These are phyloP conservation scores for Didymella pomorum DNA, from an alignment of 2,329 filamentous ascomycete species.

Conservation along the genomic window DNA sequence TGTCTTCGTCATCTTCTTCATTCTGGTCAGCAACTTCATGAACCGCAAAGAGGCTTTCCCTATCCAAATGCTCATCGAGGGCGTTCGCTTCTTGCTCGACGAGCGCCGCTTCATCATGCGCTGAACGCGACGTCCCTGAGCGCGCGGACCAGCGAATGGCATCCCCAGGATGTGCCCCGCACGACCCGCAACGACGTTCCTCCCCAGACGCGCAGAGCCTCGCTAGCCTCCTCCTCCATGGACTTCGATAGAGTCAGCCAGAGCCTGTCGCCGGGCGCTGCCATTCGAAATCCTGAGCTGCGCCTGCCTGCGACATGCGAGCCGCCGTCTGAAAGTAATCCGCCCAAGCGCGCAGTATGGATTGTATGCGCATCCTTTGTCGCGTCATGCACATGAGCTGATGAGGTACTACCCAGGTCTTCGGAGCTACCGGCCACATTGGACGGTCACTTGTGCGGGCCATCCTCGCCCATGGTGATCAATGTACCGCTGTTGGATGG, in stretches of 20 bases:
- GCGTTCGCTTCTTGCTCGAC: conserved; percentile 37
- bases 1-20: conserved; percentile 46
- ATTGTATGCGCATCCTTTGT: conserved; percentile 66
- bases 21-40: conserved; percentile 49
- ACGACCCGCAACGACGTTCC: not conserved
- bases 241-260: conserved; percentile 48
- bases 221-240: conserved; percentile 33
- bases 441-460: conserved; percentile 87
- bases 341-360: conserved; percentile 82
- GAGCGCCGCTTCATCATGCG: conserved; percentile 38
- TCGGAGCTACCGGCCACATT: conserved; percentile 97
- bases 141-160: not conserved
- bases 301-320: conserved; percentile 85
- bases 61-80: conserved; percentile 37
- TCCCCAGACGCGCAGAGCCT: conserved; percentile 18
- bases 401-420: conserved; percentile 63
- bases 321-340: conserved; percentile 75
- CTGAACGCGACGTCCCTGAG: conserved; percentile 17
- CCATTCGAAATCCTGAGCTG: conserved; percentile 53
- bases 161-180: conserved; percentile 28
- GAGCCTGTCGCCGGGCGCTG: conserved; percentile 49
- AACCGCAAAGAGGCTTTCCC: conserved; percentile 43
- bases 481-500: conserved; percentile 85
- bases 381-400: conserved; percentile 4
- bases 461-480: conserved; percentile 80